Evolutionary conservation across 1,284 basidiomycete species (phyloP), one percentile per base, ranked within the genome.

Genomic region (Austropuccinia psidii): DNA sequence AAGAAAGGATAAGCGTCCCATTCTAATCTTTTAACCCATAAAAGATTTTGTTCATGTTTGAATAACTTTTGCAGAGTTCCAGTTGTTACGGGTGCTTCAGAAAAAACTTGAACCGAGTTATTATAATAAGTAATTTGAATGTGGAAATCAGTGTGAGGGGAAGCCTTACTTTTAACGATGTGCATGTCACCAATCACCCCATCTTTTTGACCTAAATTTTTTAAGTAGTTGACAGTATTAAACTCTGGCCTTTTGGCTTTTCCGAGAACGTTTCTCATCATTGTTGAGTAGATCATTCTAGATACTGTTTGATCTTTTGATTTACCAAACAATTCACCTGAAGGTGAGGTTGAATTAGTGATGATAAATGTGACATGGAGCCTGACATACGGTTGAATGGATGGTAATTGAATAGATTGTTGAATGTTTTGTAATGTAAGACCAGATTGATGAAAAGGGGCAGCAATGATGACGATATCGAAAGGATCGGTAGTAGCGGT

Each of bases 321-420:
- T 24, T 88, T 82, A 35, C 84, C 85, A 80, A 98, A 94, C 81
- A 93, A 93, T 4, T 82, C 81, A 0, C 90, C 83, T 75, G 86
- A 84, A 2, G 90, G 85, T 3, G 81, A 81, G 2, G 86, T 81
- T 0, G 88, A 83, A 3, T 86, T 88, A 0, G 95, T 98, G 15
- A 89, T 85, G 57, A 98, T 83, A 19, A 95, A 85, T 7, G 95
- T 96, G 62, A 96, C 93, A 79, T 96, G 90, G 4, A 98, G 86
- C 75, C 85, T 86, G 35, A 93, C 86, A 79, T 95, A 97, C 15
- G 87, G 85, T 76, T 89, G 88, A 24, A 82, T 78, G 0, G n/a
- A n/a, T n/a, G 88, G 88, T 37, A 91, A 84, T 55, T 83, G 82
- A 21, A 83, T 78, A 1, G 84, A 45, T 15, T 49, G 78, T 31